Percentiles rank a stretch among this genome's conserved stretches.
Evolutionary conservation across 306 rosid genomes (phyloP).

Genomic region (Senna siamea): DNA sequence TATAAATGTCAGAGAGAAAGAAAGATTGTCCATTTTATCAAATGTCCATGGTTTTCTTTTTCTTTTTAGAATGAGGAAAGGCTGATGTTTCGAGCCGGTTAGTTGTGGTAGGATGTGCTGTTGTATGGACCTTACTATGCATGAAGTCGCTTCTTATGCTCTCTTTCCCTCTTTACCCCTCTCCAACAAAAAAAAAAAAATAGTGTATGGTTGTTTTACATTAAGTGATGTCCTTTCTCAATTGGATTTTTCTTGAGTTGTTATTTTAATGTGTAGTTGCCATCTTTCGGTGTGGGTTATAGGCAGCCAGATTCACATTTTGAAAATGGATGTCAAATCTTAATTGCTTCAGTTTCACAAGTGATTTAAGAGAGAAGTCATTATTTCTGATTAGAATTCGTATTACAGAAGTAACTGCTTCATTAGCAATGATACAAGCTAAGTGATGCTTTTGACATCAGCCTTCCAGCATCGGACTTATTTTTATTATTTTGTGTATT

Average conservation of each 20-base stretch:
- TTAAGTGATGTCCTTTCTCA: neutral
- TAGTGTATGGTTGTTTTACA: neutral
- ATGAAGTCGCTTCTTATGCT: neutral
- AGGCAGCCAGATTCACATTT: neutral
- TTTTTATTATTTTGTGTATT: conserved; percentile 11
- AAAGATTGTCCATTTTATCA: too few species aligned
- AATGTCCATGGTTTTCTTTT: neutral
- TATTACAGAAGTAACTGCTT: neutral
- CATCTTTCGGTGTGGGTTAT: neutral
- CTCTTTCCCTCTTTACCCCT: too few species aligned
- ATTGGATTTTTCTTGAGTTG: neutral
- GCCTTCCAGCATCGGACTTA: neutral
- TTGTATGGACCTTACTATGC: conserved; percentile 3
- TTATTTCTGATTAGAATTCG: neutral
- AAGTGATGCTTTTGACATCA: neutral
- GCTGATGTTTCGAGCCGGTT: neutral
- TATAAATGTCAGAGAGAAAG: too few species aligned
- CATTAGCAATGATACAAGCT: neutral
- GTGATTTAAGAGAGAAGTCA: neutral
- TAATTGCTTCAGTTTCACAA: neutral
- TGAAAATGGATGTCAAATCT: neutral
- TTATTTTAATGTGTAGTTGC: neutral
- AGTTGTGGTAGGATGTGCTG: neutral
- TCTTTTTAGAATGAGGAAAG: neutral
- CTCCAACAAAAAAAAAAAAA: too few species aligned